Conservation (phyloP, 371 early-diverging fungal genomes). For the Mucor indicus region DNA sequence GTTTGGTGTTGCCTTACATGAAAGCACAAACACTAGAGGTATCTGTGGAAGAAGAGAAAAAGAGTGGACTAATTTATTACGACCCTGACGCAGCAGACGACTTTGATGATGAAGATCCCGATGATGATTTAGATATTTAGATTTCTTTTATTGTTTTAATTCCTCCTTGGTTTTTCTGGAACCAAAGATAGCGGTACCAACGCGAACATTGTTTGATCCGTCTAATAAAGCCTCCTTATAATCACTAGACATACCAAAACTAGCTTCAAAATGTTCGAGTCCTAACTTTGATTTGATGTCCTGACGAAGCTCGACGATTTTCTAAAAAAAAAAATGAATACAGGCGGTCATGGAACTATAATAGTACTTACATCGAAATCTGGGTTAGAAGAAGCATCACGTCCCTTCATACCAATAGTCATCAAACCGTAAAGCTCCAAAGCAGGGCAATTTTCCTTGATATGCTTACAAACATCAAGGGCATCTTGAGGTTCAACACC, state of each 20-base stretch:
- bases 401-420: conserved; percentile 87
- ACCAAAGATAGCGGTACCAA: conserved; percentile 92
- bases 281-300: conserved; percentile 16
- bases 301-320: conserved; percentile 3
- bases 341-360: no score
- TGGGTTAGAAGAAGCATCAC: conserved; percentile 66
- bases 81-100: conserved; percentile 76
- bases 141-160: no score
- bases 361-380: conserved; percentile 69
- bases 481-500: conserved; percentile 61
- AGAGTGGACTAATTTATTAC: conserved; percentile 49
- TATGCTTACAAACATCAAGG: conserved; percentile 55
- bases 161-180: conserved; percentile 39
- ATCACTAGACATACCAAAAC: conserved; percentile 98
- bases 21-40: conserved; percentile 62
- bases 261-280: conserved; percentile 63
- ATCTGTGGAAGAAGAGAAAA: conserved; percentile 10
- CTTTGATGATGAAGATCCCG: conserved; percentile 80
- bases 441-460: conserved; percentile 63
- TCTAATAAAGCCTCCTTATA: conserved; percentile 77
- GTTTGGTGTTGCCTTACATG: conserved; percentile 76
- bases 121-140: conserved; percentile 79
- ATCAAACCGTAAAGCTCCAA: conserved; percentile 83
- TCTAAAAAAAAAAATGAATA: not conserved
- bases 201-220: conserved; percentile 90